phyloP scores from a whole-genome alignment of 192 early-diverging fungal species.

The Glomus cerebriforme region DNA sequence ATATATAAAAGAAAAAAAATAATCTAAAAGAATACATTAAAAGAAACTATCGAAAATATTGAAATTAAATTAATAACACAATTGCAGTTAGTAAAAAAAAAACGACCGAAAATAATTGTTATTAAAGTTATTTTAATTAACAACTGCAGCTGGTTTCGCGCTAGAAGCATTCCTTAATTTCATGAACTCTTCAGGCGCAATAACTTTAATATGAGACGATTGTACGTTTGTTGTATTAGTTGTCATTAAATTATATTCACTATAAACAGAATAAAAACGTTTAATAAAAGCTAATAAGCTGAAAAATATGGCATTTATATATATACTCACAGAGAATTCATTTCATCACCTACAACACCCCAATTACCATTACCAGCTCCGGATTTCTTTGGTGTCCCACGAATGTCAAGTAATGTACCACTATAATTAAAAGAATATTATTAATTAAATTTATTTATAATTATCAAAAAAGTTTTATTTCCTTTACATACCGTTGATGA shows the following conservation, averaged over 20 bases:
- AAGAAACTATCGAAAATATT: no score
- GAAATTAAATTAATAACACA: background rate
- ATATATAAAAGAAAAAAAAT: no score
- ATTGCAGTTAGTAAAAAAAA: background rate
- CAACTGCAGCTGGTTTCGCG: no score
- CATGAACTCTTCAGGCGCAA: background rate
- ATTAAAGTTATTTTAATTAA: background rate
- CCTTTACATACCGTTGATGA: constrained; percentile 12
- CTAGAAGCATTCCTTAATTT: background rate
- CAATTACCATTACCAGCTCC: constrained; percentile 16
- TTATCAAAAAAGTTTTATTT: background rate
- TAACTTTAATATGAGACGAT: background rate
- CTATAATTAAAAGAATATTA: background rate
- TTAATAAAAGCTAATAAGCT: no score
- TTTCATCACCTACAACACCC: constrained; percentile 12
- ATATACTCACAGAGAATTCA: background rate
- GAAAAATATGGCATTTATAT: background rate
- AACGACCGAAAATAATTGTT: background rate
- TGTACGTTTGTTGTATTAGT: background rate
- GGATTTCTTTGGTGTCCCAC: background rate
- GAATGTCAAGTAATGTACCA: constrained; percentile 1
- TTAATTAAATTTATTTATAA: background rate
- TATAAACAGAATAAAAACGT: no score
- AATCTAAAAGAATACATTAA: no score
- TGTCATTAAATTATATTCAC: background rate